Evolutionary conservation across 441 rosid species (phyloP).

Genomic region (Daphne laureola): DNA sequence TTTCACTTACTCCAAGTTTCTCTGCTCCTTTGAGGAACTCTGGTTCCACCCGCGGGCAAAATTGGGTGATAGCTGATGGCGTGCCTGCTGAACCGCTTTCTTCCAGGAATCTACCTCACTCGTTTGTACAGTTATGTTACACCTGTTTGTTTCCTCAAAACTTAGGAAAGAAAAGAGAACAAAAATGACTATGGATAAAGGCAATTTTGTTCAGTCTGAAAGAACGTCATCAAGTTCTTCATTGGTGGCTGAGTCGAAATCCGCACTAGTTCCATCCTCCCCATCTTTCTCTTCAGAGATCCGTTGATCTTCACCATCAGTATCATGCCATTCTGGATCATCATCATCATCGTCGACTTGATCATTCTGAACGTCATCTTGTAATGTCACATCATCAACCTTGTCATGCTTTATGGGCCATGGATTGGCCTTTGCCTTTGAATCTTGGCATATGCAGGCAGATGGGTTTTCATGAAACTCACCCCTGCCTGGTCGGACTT

Average conservation of each 20-base stretch:
- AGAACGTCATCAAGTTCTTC: constrained; percentile 79
- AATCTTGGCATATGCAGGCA: constrained; percentile 72
- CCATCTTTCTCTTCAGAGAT: constrained; percentile 32
- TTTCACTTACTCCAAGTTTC: no score
- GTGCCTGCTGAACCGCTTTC: no score
- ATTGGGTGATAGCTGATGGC: no score
- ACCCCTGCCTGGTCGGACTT: constrained; percentile 88
- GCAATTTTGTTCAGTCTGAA: constrained; percentile 42
- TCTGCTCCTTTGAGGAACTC: no score
- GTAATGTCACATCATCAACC: constrained; percentile 22
- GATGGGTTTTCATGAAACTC: constrained; percentile 98
- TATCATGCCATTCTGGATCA: constrained; percentile 39
- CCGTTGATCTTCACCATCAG: constrained; percentile 40
- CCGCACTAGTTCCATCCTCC: constrained; percentile 41
- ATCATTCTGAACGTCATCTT: constrained; percentile 24
- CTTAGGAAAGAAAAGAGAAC: no score
- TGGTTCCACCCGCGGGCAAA: no score
- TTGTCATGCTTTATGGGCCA: constrained; percentile 40
- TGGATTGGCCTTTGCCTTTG: constrained; percentile 38
- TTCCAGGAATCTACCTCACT: no score
- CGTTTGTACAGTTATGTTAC: no score
- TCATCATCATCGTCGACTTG: constrained; percentile 36
- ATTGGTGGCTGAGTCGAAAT: constrained; percentile 45
- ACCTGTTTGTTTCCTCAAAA: no score
- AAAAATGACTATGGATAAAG: no score